phyloP scores from a whole-genome alignment of 805 yeast genomes.

The Soucietia sequanensis region DNA sequence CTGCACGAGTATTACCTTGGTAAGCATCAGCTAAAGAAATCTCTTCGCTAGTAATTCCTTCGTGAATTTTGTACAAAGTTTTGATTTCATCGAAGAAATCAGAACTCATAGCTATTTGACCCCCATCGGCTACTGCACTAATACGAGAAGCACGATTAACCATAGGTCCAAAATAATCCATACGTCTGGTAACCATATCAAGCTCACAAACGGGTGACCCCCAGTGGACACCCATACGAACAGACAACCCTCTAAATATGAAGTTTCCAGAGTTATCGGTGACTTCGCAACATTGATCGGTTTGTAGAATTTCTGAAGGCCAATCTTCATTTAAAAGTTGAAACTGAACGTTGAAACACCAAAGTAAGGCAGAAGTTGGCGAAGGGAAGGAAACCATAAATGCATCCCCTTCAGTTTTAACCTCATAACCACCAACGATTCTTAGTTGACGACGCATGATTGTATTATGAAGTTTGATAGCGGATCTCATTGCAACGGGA shows the following conservation, averaged over 20 bases:
- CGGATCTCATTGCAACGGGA: slow-evolving; percentile 94
- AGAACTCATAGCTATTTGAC: slow-evolving; percentile 86
- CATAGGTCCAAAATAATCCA: slow-evolving; percentile 99
- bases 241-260: slow-evolving; percentile 86
- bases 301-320: slow-evolving; percentile 89
- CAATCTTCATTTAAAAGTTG: slow-evolving; percentile 82
- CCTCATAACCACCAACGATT: slow-evolving; percentile 96
- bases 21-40: slow-evolving; percentile 38
- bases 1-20: slow-evolving; percentile 47
- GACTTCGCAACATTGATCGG: slow-evolving; percentile 80
- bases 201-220: slow-evolving; percentile 95
- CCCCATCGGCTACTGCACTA: slow-evolving; percentile 95
- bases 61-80: slow-evolving; percentile 51
- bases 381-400: slow-evolving; percentile 97
- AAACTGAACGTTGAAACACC: slow-evolving; percentile 93
- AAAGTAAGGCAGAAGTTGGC: slow-evolving; percentile 81
- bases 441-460: slow-evolving; percentile 92
- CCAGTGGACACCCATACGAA: slow-evolving; percentile 98
- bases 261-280: slow-evolving; percentile 58
- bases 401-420: slow-evolving; percentile 98
- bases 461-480: slow-evolving; percentile 90
- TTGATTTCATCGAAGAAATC: slow-evolving; percentile 77
- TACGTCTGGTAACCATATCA: slow-evolving; percentile 91
- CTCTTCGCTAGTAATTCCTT: slow-evolving; percentile 29
- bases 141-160: slow-evolving; percentile 94